A percentile compares a stretch with the other conserved stretches of the same genome.
Conservation (phyloP, 2,329 filamentous ascomycete species). For the Fusarium protoensiforme region DNA sequence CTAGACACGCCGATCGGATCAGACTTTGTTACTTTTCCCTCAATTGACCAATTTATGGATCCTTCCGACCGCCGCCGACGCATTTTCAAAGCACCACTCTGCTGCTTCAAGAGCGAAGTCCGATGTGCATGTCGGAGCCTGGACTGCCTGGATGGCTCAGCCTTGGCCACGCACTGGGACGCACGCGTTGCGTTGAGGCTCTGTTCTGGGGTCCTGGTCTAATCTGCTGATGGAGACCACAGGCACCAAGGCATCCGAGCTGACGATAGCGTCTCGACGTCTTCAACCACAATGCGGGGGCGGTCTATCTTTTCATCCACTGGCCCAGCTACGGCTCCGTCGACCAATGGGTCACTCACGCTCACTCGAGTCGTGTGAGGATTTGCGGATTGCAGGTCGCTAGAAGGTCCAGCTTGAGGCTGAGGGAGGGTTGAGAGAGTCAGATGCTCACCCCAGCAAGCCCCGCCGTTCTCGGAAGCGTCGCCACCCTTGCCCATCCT, state of each 20-base stretch:
- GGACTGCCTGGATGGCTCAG: slow-evolving; percentile 7
- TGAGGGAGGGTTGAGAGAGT: slow-evolving; percentile 27
- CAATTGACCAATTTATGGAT: neutral
- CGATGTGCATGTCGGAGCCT: neutral
- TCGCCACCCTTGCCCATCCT: slow-evolving; percentile 22
- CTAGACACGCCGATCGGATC: slow-evolving; percentile 24
- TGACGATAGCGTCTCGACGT: slow-evolving; percentile 8
- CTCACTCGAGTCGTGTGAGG: slow-evolving; percentile 19
- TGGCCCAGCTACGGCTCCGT: neutral
- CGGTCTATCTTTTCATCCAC: neutral
- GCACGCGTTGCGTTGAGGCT: slow-evolving; percentile 27
- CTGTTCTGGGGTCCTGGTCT: slow-evolving; percentile 14
- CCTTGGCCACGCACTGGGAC: neutral
- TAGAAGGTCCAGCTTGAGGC: slow-evolving; percentile 11
- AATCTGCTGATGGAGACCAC: slow-evolving; percentile 8
- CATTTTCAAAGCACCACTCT: neutral
- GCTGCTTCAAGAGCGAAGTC: neutral
- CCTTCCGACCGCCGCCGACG: slow-evolving; percentile 2
- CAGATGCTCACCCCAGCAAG: slow-evolving; percentile 16
- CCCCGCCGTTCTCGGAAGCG: slow-evolving; percentile 36
- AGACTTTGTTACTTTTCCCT: slow-evolving; percentile 4
- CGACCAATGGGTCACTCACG: slow-evolving; percentile 4
- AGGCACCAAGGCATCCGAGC: slow-evolving; percentile 2
- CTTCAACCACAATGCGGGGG: slow-evolving; percentile 17
- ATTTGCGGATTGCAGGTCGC: slow-evolving; percentile 15